Base-by-base conservation (phyloP, 805 yeast genomes). In the Suhomyces pyralidae region DNA sequence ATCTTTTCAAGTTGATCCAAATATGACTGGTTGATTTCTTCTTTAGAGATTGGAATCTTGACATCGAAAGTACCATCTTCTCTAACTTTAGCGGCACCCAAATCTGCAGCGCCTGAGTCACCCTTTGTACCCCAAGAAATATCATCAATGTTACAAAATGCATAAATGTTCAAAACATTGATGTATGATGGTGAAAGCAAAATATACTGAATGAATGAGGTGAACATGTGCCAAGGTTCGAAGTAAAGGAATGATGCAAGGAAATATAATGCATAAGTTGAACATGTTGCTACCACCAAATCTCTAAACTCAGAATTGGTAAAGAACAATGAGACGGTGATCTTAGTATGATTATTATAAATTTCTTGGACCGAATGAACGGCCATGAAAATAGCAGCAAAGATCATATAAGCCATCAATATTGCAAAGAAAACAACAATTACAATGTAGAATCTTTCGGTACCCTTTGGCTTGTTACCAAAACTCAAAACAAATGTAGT, bases 111-210 rank as follows among this genome's bases (percentile, higher is more conserved):
- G 3, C 86, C 80, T n/a, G 77, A 74, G 43, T 83, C 81, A 40
- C 88, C 88, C 65, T 84, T 84, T n/a, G 88, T 84, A 53, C 88
- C 88, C 88, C 88, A 84, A 2, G 88, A 84, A 46, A 84, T 81
- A 67, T 84, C 88, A 63, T 84, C 88, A 71, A 84, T 82, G 67
- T 84, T 84, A 71, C 87, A 84, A 64, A 84, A 84, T 1, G 88
- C 86, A 65, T 82, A 84, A 47, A 84, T 85, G 62, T 82, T 83
- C 61, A 84, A 70, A 40, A 84, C 81, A 56, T 80, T 80, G 55
- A 78, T 72, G 61, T 79, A 80, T n/a, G 80, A 71, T 5, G 84
- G 83, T 26, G 81, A 77, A 48, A 80, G 67, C 61, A 80, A 71
- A 55, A 79, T 71, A 60, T 80, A 80, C 61, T 80, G 83, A 10